These are phyloP conservation scores for Scenedesmus sp. DNA, from an alignment of 163 green algal genomes.

Conservation along the genomic window DNA sequence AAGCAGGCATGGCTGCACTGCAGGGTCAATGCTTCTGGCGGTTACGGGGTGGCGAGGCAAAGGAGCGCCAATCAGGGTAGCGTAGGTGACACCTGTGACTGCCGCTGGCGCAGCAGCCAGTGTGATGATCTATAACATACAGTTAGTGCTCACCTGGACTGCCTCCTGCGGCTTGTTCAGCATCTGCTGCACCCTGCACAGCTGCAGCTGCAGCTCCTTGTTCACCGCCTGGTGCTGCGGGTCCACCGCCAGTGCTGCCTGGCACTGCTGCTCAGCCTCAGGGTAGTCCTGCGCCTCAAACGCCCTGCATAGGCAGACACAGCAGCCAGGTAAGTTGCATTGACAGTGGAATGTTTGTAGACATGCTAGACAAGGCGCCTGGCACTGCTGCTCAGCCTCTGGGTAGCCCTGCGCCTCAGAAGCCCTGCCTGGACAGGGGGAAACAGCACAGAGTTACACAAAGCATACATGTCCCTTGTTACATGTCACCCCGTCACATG, in stretches of 20 bases:
- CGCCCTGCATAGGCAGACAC: conserved; percentile 16
- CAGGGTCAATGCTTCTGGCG: too few species aligned
- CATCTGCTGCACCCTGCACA: conserved; percentile 45
- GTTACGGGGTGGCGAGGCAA: too few species aligned
- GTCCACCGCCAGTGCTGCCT: conserved; percentile 47
- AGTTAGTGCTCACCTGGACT: conserved; percentile 48
- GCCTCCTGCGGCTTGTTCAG: conserved; percentile 32
- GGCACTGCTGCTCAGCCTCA: conserved; percentile 53
- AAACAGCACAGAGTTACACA: not conserved
- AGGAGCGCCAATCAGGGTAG: too few species aligned
- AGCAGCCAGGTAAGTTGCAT: not conserved
- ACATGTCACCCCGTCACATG: not conserved
- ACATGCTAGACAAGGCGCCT: not conserved
- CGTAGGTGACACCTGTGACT: too few species aligned
- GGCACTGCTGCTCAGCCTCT: conserved; percentile 49
- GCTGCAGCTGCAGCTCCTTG: conserved; percentile 49
- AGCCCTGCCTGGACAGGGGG: conserved; percentile 12
- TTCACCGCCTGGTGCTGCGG: conserved; percentile 25
- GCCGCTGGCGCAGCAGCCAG: too few species aligned
- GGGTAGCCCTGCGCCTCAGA: conserved; percentile 49
- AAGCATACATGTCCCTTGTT: not conserved
- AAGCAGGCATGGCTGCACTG: too few species aligned
- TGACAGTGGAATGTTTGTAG: too few species aligned
- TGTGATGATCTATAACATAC: too few species aligned
- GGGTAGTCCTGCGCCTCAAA: conserved; percentile 53